Conservation (phyloP, 495 filamentous ascomycete species). For the Xylaria telfairii region DNA sequence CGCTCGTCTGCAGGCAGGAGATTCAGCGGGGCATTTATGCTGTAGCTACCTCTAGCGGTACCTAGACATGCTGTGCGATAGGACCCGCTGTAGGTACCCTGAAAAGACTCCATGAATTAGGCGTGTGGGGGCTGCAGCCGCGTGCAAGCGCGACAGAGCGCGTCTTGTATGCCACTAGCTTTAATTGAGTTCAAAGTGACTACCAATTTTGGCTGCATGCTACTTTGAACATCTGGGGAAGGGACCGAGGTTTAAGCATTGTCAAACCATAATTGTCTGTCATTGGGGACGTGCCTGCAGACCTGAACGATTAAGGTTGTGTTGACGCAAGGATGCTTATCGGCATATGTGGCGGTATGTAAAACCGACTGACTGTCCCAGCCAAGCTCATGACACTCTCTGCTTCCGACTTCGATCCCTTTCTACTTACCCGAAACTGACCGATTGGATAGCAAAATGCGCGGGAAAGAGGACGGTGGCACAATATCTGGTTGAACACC, state of each 20-base stretch:
- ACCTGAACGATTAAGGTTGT: neutral
- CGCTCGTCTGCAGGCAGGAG: constrained; percentile 3
- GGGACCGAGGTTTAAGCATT: neutral
- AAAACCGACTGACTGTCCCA: constrained; percentile 6
- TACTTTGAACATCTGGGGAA: neutral
- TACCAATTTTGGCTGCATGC: neutral
- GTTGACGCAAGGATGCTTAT: constrained; percentile 74
- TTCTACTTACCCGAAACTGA: constrained; percentile 26
- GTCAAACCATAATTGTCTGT: neutral
- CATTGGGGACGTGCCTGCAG: neutral
- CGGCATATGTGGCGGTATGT: constrained; percentile 86
- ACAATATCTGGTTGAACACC: constrained; percentile 75
- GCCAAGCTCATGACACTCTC: constrained; percentile 9
- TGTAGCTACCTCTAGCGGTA: neutral
- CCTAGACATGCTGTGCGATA: neutral
- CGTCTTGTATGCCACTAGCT: neutral
- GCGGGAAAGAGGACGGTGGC: constrained; percentile 88
- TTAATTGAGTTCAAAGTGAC: neutral
- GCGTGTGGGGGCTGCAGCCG: neutral
- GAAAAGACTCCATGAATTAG: neutral
- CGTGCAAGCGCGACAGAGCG: neutral
- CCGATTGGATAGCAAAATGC: constrained; percentile 71
- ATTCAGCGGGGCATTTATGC: neutral
- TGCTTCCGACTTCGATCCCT: constrained; percentile 20
- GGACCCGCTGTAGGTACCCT: neutral